Evolutionary conservation across 163 green algal genomes (phyloP).

Genomic region (Scenedesmus sp.): DNA sequence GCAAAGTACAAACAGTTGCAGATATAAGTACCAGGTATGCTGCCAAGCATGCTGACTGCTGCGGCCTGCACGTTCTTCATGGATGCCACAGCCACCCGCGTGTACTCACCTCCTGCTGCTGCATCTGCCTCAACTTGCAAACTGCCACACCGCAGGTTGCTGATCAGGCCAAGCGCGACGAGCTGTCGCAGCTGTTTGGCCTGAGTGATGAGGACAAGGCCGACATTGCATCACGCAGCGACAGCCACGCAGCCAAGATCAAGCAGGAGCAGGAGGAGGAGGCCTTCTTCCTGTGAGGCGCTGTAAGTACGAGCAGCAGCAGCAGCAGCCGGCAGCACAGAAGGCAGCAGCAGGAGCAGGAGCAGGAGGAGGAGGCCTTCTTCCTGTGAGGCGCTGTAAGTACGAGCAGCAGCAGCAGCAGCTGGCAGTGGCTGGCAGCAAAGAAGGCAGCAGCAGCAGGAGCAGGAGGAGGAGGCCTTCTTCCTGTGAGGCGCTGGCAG

Average conservation of each 20-base stretch:
- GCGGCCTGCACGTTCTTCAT: background rate
- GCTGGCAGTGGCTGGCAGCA: too few species aligned
- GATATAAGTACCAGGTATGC: too few species aligned
- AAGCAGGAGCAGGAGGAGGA: slow-evolving; percentile 46
- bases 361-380: too few species aligned
- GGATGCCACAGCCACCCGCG: background rate
- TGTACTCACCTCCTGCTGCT: background rate
- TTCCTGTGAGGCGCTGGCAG: too few species aligned
- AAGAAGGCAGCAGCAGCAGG: too few species aligned
- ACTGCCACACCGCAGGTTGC: background rate
- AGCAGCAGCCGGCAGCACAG: too few species aligned
- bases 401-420: background rate
- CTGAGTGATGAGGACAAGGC: slow-evolving; percentile 52
- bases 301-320: background rate
- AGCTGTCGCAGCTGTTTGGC: slow-evolving; percentile 54
- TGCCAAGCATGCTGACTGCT: too few species aligned
- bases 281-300: background rate
- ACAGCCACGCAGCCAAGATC: background rate
- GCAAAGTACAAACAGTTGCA: too few species aligned
- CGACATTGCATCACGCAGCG: background rate
- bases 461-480: too few species aligned
- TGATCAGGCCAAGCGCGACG: slow-evolving; percentile 45
- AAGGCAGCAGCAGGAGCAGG: too few species aligned
- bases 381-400: background rate
- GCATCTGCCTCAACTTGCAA: background rate